phyloP scores from a whole-genome alignment of 1,284 basidiomycete genomes.

The Cryptococcus maquisensis region DNA sequence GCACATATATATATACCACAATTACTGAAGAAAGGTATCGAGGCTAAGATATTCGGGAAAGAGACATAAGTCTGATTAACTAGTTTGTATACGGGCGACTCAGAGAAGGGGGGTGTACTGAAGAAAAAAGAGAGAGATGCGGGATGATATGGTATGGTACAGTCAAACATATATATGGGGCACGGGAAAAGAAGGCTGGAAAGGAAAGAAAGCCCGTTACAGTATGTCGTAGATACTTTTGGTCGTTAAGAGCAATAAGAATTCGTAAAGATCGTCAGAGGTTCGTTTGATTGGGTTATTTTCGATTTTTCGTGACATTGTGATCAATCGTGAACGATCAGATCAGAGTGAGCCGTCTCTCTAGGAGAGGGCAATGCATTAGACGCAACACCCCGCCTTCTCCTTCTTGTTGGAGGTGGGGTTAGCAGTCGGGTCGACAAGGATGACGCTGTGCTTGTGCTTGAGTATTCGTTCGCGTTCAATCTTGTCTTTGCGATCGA shows the following conservation, averaged over 20 bases:
- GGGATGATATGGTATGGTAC: background rate
- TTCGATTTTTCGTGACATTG: background rate
- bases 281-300: background rate
- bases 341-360: background rate
- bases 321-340: background rate
- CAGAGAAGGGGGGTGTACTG: background rate
- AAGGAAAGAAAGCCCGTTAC: background rate
- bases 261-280: background rate
- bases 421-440: slow-evolving; percentile 26
- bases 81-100: too few relatives aligned
- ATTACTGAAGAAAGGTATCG: too few relatives aligned
- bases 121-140: background rate
- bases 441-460: slow-evolving; percentile 43
- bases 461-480: slow-evolving; percentile 39
- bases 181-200: background rate
- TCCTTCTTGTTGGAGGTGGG: slow-evolving; percentile 4
- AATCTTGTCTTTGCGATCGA: slow-evolving; percentile 43
- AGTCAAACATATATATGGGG: background rate
- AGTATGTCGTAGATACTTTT: background rate
- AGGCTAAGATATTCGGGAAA: too few relatives aligned
- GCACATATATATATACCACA: too few relatives aligned
- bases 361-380: background rate
- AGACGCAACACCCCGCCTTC: slow-evolving; percentile 21
- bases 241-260: background rate
- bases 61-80: too few relatives aligned